Conservation (phyloP, 2,329 filamentous ascomycete species). For the Claviceps quebecensis region DNA sequence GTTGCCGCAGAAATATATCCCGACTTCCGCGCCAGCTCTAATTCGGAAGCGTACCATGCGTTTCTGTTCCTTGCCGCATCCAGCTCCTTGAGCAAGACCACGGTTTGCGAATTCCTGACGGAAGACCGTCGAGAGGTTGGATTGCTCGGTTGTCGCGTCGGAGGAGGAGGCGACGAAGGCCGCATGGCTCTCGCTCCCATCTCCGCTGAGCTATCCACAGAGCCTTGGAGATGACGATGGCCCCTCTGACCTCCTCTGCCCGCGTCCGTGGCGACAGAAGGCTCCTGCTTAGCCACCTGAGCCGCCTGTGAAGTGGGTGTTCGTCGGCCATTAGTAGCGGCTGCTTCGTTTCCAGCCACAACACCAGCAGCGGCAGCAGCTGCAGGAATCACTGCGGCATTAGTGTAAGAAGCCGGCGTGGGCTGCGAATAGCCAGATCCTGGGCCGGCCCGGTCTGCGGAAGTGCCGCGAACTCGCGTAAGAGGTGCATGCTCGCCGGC, state of each 20-base stretch:
- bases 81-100: constrained; percentile 71
- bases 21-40: constrained; percentile 79
- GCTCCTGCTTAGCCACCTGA: constrained; percentile 31
- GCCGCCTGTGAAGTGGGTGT: constrained; percentile 41
- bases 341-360: constrained; percentile 32
- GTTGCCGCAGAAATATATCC: constrained; percentile 67
- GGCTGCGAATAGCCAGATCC: constrained; percentile 22
- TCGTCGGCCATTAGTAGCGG: constrained; percentile 44
- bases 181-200: constrained; percentile 32
- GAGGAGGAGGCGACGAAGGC: constrained; percentile 44
- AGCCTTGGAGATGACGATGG: constrained; percentile 41
- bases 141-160: constrained; percentile 42
- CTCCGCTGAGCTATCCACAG: constrained; percentile 55
- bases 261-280: constrained; percentile 13
- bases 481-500: constrained; percentile 24
- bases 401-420: not conserved
- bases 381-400: constrained; percentile 20
- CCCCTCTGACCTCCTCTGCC: constrained; percentile 20
- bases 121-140: constrained; percentile 46
- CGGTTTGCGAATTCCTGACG: constrained; percentile 49
- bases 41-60: constrained; percentile 92
- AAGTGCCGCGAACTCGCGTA: constrained; percentile 34
- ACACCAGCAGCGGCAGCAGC: constrained; percentile 8
- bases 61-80: constrained; percentile 75
- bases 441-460: constrained; percentile 29